Evolutionary conservation across 306 rosid genomes (phyloP), one percentile per base, ranked within the genome.

Genomic region (Glycine latifolia): DNA sequence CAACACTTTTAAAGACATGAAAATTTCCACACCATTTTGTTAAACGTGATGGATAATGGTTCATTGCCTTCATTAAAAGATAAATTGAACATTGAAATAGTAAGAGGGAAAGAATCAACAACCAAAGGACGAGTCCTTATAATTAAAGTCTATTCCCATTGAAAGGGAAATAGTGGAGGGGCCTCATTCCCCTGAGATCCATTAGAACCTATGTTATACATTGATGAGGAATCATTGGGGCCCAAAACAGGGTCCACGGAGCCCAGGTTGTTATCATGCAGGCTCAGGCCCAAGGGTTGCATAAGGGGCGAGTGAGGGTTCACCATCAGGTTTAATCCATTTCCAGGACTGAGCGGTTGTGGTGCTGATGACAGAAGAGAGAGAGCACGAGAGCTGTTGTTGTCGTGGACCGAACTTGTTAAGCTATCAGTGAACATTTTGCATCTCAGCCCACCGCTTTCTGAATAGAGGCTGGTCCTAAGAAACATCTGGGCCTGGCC

Each of bases 341-440:
- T 26, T 26, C 31, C 31, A 26, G 31, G 31, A 26, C 31, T 71
- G 87, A 81, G 96, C 31, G 90, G 71, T 84, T 86, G 41, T 37
- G 41, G 97, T 70, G 93, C 90, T 43, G 98, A 91, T 95, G 99
- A 95, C 99, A 95, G 99, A 93, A 95, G 99, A 95, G 98, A 95
- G 99, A 93, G 99, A 95, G 98, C 99, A 95, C 97, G 88, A 63
- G 90, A 89, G 67, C 97, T 26, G 31, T 26, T 26, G 56, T 86
- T 81, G 52, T 86, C 92, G 0, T 63, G 89, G 60, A 81, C 86
- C 67, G 81, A 80, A 73, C 75, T 75, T 68, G 91, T 75, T 56
- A 86, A 67, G 79, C 81, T 76, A 83, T 89, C 94, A 72, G 82
- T 79, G 41, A 83, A 83, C 82, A 84, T 70, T 67, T 89, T 85